Evolutionary conservation across 2,329 filamentous ascomycete genomes (phyloP), one percentile per base, ranked within the genome.

Genomic region (Alternaria incomplexa): DNA sequence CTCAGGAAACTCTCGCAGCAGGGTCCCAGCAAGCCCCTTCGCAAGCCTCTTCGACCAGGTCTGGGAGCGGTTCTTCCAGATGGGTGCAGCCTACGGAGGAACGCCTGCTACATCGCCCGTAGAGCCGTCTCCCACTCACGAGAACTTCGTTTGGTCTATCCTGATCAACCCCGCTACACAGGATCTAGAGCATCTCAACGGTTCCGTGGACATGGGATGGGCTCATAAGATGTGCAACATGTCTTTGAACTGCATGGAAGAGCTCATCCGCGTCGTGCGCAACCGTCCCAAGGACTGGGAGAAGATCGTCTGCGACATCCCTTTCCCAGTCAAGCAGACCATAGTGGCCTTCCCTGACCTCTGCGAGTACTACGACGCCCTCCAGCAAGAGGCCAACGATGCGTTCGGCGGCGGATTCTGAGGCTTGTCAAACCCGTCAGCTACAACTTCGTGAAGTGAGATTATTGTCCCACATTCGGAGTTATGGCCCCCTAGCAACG

Each of bases 151-250:
- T 5, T 75, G 73, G 73, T 48, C 72, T 6, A 54, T 70, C 5
- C 63, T 75, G 4, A 70, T 75, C 64, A 74, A 75, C 56, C 65
- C 70, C 1, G 68, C 70, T 60, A 73, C 73, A 1, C 73, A 75
- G 57, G 65, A 67, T 11, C 59, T 70, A 3, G 65, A 69, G 61
- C 66, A 68, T 23, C 72, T 71, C 6, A 67, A 69, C 12, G 73
- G 73, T 44, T 54, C 60, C n/a, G 22, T 69, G 13, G 72, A 76
- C 45, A 43, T 55, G 6, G 56, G 51, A 2, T 74, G 65, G 64
- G 57, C 65, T 25, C 55, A 61, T 15, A 64, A 64, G 17, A 63
- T 69, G 40, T 71, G 68, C 32, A 48, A 48, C n/a, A 56, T 61
- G 36, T 62, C 66, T 2, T 50, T 75, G 17, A 63, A 68, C n/a